Evolutionary conservation across 164 flowering plant genomes (phyloP).

Genomic region (Litsea cubeba): DNA sequence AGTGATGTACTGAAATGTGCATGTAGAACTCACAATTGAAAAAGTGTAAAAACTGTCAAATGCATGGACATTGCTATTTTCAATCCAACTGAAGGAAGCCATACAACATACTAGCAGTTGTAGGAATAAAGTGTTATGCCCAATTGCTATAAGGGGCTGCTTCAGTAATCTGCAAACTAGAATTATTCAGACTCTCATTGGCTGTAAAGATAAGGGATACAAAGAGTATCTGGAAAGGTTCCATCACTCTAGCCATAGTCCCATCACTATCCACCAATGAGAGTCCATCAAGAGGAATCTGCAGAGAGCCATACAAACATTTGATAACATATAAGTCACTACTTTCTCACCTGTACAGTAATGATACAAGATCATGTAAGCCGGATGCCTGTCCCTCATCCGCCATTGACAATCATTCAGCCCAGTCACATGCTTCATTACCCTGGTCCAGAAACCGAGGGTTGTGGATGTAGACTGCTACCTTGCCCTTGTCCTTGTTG

Average conservation of each 20-base stretch:
- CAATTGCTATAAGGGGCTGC: background rate
- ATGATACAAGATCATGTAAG: conserved; percentile 35
- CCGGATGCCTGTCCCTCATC: conserved; percentile 21
- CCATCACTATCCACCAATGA: background rate
- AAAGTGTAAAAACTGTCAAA: background rate
- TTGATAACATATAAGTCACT: background rate
- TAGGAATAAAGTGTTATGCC: background rate
- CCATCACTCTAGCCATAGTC: background rate
- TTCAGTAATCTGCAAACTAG: background rate
- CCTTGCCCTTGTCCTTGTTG: conserved; percentile 35
- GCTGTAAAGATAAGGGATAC: background rate
- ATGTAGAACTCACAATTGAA: background rate
- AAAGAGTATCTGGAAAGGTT: background rate
- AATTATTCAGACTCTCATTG: background rate
- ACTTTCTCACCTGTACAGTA: conserved; percentile 56
- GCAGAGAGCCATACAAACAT: background rate
- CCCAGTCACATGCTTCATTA: conserved; percentile 21
- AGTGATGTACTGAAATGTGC: background rate
- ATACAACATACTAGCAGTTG: background rate
- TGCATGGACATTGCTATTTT: too few species aligned
- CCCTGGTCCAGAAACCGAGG: conserved; percentile 44
- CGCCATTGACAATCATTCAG: conserved; percentile 19
- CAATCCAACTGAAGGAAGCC: background rate
- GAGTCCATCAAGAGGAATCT: background rate
- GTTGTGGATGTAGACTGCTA: conserved; percentile 28